phyloP scores from a whole-genome alignment of 805 yeast species.

The Teunomyces tritomae region DNA sequence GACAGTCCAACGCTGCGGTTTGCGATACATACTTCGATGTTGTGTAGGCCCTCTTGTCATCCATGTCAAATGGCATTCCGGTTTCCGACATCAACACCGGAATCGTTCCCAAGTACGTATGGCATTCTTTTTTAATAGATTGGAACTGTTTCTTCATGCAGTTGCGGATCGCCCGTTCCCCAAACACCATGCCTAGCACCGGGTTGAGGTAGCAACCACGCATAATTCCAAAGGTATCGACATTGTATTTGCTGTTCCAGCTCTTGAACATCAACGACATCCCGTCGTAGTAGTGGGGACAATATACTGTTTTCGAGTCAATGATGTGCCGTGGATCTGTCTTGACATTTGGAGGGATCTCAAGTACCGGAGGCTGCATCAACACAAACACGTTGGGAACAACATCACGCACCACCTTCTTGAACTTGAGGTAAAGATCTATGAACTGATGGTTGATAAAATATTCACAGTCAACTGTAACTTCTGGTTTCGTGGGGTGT shows the following conservation, averaged over 20 bases:
- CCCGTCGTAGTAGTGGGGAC: constrained; percentile 95
- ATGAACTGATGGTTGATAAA: constrained; percentile 68
- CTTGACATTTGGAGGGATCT: constrained; percentile 66
- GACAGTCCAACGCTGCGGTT: constrained; percentile 79
- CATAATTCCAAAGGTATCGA: constrained; percentile 86
- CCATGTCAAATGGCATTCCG: constrained; percentile 98
- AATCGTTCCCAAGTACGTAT: constrained; percentile 58
- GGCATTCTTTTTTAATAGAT: constrained; percentile 66
- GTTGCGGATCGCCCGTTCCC: constrained; percentile 74
- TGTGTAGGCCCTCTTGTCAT: constrained; percentile 65
- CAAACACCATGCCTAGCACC: constrained; percentile 70
- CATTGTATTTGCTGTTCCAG: constrained; percentile 82
- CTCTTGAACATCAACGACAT: constrained; percentile 87
- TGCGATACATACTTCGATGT: constrained; percentile 72
- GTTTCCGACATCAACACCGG: constrained; percentile 88
- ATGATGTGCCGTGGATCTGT: constrained; percentile 46
- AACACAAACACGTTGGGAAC: constrained; percentile 53
- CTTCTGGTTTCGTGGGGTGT: constrained; percentile 1
- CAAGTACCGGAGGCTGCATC: constrained; percentile 80
- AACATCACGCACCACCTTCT: constrained; percentile 43
- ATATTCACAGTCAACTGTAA: constrained; percentile 29
- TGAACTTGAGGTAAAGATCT: constrained; percentile 55
- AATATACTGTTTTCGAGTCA: constrained; percentile 64
- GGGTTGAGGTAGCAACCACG: constrained; percentile 76
- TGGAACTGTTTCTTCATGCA: constrained; percentile 66